phyloP scores from a whole-genome alignment of 2,329 filamentous ascomycete genomes.

The Bipolaris gigantea region DNA sequence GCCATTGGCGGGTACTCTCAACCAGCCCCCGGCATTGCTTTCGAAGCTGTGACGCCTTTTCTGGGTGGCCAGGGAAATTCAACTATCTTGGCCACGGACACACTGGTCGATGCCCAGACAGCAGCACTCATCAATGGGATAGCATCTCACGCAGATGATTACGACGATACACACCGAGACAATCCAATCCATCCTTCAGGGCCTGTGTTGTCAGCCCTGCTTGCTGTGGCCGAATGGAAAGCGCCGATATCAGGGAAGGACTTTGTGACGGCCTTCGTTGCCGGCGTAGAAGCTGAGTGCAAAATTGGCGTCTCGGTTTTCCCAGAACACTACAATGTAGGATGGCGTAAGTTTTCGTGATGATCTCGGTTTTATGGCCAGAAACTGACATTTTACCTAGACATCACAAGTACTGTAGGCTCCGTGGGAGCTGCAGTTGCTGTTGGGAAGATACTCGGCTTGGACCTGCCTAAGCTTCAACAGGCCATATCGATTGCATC shows the following conservation, averaged over 20 bases:
- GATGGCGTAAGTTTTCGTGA: slow-evolving; percentile 47
- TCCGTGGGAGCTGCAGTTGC: slow-evolving; percentile 58
- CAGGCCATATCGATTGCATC: slow-evolving; percentile 58
- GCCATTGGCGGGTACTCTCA: slow-evolving; percentile 55
- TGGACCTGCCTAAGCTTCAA: slow-evolving; percentile 47
- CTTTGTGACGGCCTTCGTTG: slow-evolving; percentile 56
- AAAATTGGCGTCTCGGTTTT: slow-evolving; percentile 57
- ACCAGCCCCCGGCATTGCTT: slow-evolving; percentile 48
- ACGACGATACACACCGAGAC: slow-evolving; percentile 60
- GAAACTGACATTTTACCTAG: neutral
- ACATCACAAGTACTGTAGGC: slow-evolving; percentile 58
- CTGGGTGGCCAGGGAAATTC: slow-evolving; percentile 47
- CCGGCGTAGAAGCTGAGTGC: slow-evolving; percentile 57
- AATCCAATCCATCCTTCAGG: slow-evolving; percentile 60
- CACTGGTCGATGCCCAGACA: slow-evolving; percentile 49
- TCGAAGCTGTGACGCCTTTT: slow-evolving; percentile 37
- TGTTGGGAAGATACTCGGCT: slow-evolving; percentile 52
- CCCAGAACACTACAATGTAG: slow-evolving; percentile 58
- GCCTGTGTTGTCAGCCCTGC: slow-evolving; percentile 54
- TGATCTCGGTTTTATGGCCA: neutral
- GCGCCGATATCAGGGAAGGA: slow-evolving; percentile 49
- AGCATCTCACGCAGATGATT: slow-evolving; percentile 59
- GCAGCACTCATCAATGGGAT: slow-evolving; percentile 59
- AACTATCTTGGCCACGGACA: slow-evolving; percentile 42
- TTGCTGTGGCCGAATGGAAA: slow-evolving; percentile 52